phyloP scores from a whole-genome alignment of 768 basidiomycete species.

The Leccinum sublutescens region DNA sequence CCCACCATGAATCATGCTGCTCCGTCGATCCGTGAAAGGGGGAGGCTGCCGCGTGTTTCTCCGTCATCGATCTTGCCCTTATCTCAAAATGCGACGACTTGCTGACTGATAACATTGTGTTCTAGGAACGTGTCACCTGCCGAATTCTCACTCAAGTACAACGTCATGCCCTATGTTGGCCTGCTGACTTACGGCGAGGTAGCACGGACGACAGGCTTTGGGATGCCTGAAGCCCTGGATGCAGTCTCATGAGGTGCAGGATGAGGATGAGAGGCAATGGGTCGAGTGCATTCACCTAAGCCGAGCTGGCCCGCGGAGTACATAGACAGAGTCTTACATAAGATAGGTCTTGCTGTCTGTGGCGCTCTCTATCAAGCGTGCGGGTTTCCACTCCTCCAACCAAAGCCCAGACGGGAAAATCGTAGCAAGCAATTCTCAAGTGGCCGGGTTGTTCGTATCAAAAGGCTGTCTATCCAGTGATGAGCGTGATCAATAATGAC shows the following conservation, averaged over 20 bases:
- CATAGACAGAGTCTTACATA: slow-evolving; percentile 15
- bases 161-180: slow-evolving; percentile 89
- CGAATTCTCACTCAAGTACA: slow-evolving; percentile 78
- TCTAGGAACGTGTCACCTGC: slow-evolving; percentile 64
- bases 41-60: slow-evolving; percentile 21
- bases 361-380: slow-evolving; percentile 12
- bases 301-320: slow-evolving; percentile 17
- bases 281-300: slow-evolving; percentile 6
- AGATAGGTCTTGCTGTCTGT: slow-evolving; percentile 12
- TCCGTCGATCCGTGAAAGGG: slow-evolving; percentile 1
- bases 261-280: neutral
- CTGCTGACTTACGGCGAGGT: slow-evolving; percentile 76
- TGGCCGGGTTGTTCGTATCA: slow-evolving; percentile 16
- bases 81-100: slow-evolving; percentile 6
- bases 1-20: neutral
- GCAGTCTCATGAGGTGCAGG: slow-evolving; percentile 24
- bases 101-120: slow-evolving; percentile 18
- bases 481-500: slow-evolving; percentile 6
- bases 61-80: slow-evolving; percentile 15
- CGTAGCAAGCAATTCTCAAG: neutral
- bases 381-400: neutral
- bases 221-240: slow-evolving; percentile 33
- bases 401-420: slow-evolving; percentile 4
- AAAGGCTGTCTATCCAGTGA: slow-evolving; percentile 22
- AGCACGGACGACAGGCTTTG: slow-evolving; percentile 42